Evolutionary conservation across 208 protist species (phyloP), one percentile per base, ranked within the genome.

Genomic region (Wallacemonas sp.): DNA sequence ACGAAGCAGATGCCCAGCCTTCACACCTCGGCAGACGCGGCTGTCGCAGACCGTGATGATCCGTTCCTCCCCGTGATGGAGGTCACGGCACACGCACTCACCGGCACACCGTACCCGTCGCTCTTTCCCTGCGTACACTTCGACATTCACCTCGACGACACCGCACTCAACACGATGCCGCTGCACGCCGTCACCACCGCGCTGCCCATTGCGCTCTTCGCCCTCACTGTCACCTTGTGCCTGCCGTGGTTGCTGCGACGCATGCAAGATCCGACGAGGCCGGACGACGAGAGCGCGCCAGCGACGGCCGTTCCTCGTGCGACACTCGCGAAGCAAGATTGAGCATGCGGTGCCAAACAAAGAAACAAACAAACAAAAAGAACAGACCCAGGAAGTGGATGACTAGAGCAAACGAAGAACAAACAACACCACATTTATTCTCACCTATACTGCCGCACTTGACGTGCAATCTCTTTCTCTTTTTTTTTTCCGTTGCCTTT

Each of bases 61-160:
- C 64, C 65, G 1, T 68, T 69, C 36, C 54, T 68, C 4, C 62
- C 76, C 11, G 79, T 85, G 3, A 31, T 82, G 28, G 75, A 85
- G 67, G 70, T 82, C 4, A 41, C 45, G 1, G 55, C 76, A 0
- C 45, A 49, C 12, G 39, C 62, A 1, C 65, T 70, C 22, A 65
- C 75, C 1, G 46, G 72, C 52, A 65, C 75, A 12, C 22, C 52
- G 5, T 62, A 75, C 29, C n/a, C 62, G 7, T 10, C 70, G 16
- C 74, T 61, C 1, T 49, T 85, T 42, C 61, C 72, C 3, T 31
- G 68, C 26, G 39, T 79, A 7, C 25, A 14, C 25, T 85, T 76
- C 50, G 77, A 80, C 46, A 32, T 85, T 0, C 70, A 71, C 36
- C 28, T 85, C 23, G 65, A 82, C 41, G 49, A 14, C 2, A 20